Percentiles rank a stretch among this genome's conserved stretches.
phyloP scores from a whole-genome alignment of 1,284 basidiomycete genomes.

The Marasmius tenuissimus region DNA sequence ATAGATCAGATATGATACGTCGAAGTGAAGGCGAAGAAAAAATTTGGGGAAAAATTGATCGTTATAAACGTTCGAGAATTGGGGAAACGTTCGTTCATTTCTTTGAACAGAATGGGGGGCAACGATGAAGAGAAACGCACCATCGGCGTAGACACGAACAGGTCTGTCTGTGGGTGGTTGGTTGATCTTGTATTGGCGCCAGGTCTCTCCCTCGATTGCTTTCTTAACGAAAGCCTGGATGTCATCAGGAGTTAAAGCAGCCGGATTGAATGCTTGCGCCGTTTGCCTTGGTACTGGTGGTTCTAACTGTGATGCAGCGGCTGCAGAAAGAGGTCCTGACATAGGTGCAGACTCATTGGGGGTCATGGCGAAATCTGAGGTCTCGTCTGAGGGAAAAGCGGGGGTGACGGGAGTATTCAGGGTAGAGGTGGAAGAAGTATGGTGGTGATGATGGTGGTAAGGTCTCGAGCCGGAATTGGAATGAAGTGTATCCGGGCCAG shows the following conservation, averaged over 20 bases:
- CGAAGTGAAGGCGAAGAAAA: neutral
- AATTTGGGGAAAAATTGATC: neutral
- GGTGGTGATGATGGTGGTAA: constrained; percentile 36
- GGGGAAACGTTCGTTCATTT: constrained; percentile 8
- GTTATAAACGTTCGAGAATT: neutral
- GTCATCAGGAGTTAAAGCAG: constrained; percentile 64
- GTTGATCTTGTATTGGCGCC: constrained; percentile 82
- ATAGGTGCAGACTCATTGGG: neutral
- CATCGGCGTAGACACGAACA: constrained; percentile 93
- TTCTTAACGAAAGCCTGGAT: constrained; percentile 69
- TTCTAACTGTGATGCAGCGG: constrained; percentile 28
- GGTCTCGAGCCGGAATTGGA: constrained; percentile 20
- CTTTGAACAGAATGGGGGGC: constrained; percentile 14
- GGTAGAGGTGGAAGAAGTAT: constrained; percentile 51
- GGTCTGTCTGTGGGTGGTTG: constrained; percentile 78
- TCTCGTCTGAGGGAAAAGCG: constrained; percentile 24
- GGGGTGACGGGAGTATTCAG: constrained; percentile 45
- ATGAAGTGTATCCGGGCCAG: constrained; percentile 38
- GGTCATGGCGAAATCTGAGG: constrained; percentile 9
- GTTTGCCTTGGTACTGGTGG: constrained; percentile 45
- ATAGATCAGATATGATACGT: constrained; percentile 8
- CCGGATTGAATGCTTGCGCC: constrained; percentile 58
- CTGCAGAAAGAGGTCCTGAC: constrained; percentile 1
- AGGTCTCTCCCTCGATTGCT: constrained; percentile 64
- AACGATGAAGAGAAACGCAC: constrained; percentile 34